Percentiles rank a stretch among this genome's conserved stretches.
These are phyloP conservation scores for Candolleomyces eurysporus DNA, from an alignment of 768 basidiomycete genomes.

Conservation along the genomic window DNA sequence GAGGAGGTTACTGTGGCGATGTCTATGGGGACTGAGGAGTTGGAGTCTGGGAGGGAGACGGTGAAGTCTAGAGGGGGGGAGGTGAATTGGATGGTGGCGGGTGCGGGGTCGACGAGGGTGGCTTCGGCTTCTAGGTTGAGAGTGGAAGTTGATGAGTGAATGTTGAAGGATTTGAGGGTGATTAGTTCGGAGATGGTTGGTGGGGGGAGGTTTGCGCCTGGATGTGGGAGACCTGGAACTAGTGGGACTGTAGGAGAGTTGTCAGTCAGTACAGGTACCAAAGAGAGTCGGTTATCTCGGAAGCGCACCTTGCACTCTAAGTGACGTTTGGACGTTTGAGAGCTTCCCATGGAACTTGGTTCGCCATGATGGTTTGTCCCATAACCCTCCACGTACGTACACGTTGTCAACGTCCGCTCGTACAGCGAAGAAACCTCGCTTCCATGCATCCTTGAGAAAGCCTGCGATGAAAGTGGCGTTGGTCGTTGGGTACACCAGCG, in stretches of 20 bases:
- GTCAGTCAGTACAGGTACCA: no score
- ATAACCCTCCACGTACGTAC: conserved; percentile 49
- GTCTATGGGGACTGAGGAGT: no score
- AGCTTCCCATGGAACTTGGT: conserved; percentile 36
- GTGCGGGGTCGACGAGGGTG: conserved; percentile 59
- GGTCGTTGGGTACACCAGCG: conserved; percentile 52
- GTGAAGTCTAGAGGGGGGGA: conserved; percentile 62
- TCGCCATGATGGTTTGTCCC: conserved; percentile 48
- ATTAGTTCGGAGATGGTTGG: conserved; percentile 60
- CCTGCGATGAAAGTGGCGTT: conserved; percentile 45
- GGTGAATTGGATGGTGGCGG: conserved; percentile 44
- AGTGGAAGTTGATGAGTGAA: conserved; percentile 25
- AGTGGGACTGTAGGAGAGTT: conserved; percentile 48
- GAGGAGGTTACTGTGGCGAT: no score
- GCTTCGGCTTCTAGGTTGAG: conserved; percentile 52
- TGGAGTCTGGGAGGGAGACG: conserved; percentile 43
- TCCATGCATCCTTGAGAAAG: conserved; percentile 62
- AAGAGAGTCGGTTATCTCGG: neutral
- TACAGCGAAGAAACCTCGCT: conserved; percentile 46
- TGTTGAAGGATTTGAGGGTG: conserved; percentile 55
- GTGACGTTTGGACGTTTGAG: conserved; percentile 40
- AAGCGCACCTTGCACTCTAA: conserved; percentile 56
- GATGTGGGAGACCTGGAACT: conserved; percentile 64
- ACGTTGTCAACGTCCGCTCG: conserved; percentile 41
- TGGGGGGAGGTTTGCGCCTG: conserved; percentile 47